Base-by-base conservation (phyloP, 176 grass and related monocot species). In the Eragrostis curvula region DNA sequence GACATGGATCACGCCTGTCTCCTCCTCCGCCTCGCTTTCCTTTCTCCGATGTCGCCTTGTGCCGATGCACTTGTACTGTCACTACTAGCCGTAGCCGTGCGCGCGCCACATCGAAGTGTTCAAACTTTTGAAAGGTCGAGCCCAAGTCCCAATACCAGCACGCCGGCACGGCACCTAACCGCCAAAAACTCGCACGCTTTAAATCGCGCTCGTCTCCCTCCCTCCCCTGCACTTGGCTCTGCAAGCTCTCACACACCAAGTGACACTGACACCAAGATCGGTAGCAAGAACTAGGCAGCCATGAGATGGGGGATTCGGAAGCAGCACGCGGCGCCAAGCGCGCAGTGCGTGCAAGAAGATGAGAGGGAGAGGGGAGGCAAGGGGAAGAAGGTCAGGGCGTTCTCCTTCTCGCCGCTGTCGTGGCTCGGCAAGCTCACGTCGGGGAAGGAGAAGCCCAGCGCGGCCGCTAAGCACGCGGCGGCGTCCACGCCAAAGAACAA, bases 261-360 rank as follows among this genome's bases (percentile, higher is more conserved):
- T 14, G 13, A 1, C 29, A 20, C 9, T 14, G 13, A 1, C 29
- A 20, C 9, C 13, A 21, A 40, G 8, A 9, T 58, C 17, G 16
- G 65, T 17, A 45, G 52, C 55, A 41, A n/a, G 7, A 75, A 77
- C 1, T 65, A 60, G 23, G 2, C 12, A 29, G 43, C 79, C 66
- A 97, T 97, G 94, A 89, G 63, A 69, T 97, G 94, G 94, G 86
- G 88, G 51, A 59, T 55, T 7, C 84, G 74, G 71, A 97, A 89
- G 72, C 90, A 86, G 55, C 24, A 49, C 3, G 57, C 46, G 12
- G 15, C 44, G 20, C 46, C 32, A 0, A 9, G 21, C 1, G 63
- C 9, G 66, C 62, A 5, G 8, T 17, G 75, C 68, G 48, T 39
- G 73, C 71, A 45, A 28, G 87, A 41, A 16, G 70, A 23, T 5